Percentiles rank a stretch among this genome's conserved stretches.
phyloP scores from a whole-genome alignment of 1,284 basidiomycete genomes.

The Moesziomyces sp. region DNA sequence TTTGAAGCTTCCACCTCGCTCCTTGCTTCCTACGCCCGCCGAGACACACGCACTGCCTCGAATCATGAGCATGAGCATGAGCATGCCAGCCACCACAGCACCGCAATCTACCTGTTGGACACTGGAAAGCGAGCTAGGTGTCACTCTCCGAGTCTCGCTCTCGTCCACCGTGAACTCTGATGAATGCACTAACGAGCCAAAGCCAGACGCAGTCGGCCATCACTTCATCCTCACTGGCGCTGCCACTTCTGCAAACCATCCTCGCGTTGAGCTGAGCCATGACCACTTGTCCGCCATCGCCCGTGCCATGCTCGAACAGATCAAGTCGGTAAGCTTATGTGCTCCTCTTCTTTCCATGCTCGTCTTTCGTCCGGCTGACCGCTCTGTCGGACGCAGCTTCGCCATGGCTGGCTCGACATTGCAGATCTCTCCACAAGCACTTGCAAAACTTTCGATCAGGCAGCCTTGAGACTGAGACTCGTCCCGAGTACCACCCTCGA shows the following conservation, averaged over 20 bases:
- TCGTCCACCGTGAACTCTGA: background rate
- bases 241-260: background rate
- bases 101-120: background rate
- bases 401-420: constrained; percentile 19
- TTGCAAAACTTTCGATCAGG: background rate
- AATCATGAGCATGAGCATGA: too few species aligned
- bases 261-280: background rate
- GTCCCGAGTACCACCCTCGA: constrained; percentile 5
- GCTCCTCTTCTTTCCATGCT: background rate
- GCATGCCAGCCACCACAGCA: too few species aligned
- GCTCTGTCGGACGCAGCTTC: constrained; percentile 3
- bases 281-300: constrained; percentile 5
- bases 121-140: background rate
- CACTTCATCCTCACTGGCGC: constrained; percentile 5
- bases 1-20: too few species aligned
- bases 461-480: constrained; percentile 9
- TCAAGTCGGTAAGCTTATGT: constrained; percentile 10
- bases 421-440: constrained; percentile 1
- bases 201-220: background rate
- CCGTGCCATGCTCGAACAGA: constrained; percentile 3
- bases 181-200: background rate
- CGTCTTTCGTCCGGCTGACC: background rate
- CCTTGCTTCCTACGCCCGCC: too few species aligned
- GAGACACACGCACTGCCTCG: too few species aligned
- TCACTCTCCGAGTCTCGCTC: background rate